Evolutionary conservation across 2,329 filamentous ascomycete species (phyloP), one percentile per base, ranked within the genome.

Genomic region (Xylariomycetidae sp.): DNA sequence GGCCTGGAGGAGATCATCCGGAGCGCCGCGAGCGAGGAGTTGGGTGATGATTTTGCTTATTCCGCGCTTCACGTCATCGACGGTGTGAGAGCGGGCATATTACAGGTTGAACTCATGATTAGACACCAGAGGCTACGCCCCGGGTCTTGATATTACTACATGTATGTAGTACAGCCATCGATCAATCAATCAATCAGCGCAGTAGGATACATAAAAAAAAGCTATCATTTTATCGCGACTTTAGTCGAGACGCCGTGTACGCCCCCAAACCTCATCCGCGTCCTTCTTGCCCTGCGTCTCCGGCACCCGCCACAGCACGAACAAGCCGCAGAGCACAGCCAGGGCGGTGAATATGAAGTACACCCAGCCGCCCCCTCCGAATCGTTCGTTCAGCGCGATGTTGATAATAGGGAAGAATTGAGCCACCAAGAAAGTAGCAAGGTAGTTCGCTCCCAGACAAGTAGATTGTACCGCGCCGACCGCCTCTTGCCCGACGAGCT

Each of bases 341-440:
- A 94, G 63, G 0, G 58, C 81, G 0, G 88, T 80, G 59, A 98
- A 98, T n/a, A 95, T 70, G 56, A 92, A 94, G 56, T 94, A 98
- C 0, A 92, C 84, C 66, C 82, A 85, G 2, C 90, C 89, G 3
- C 81, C 74, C 0, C 82, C 84, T 0, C 85, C 77, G 9, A 81
- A 57, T 3, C 60, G 51, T 1, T 62, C 56, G 50, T 82, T 89
- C 32, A 96, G 63, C 4, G 74, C 75, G 27, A 78, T 75, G 54
- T 94, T 94, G 40, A 94, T 61, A 14, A 96, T 74, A 0, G 92
- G 90, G 67, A 98, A 96, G 63, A 95, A 94, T 50, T 96, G 88
- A 0, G 90, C 89, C 3, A 98, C 88, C 15, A 94, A 49, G 54
- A 96, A 97, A 0, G 90, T 97, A 1, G 88, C 85, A 16, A 87